phyloP scores from a whole-genome alignment of 495 filamentous ascomycete species.

The Friedmanniomyces simplex region DNA sequence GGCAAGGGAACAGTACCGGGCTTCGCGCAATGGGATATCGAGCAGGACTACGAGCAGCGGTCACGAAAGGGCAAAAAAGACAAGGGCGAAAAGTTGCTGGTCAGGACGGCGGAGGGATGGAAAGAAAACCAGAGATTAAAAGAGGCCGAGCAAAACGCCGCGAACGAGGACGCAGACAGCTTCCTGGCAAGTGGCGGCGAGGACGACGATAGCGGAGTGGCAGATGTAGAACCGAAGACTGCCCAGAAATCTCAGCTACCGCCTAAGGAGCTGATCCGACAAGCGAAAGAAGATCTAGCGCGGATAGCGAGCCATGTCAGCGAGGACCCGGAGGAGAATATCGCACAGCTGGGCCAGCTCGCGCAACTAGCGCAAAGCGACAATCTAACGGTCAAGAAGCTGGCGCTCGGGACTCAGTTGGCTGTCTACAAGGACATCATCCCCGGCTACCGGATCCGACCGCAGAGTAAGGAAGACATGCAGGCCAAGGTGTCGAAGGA shows the following conservation, averaged over 20 bases:
- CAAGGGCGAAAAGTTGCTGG: constrained; percentile 60
- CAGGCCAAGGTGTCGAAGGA: constrained; percentile 75
- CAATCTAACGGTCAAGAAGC: constrained; percentile 65
- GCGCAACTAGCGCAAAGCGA: constrained; percentile 59
- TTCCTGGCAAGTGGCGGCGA: constrained; percentile 42
- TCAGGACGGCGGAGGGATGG: constrained; percentile 67
- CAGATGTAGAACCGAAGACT: constrained; percentile 38
- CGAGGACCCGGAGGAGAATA: constrained; percentile 87
- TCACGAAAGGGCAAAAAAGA: constrained; percentile 59
- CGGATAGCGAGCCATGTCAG: constrained; percentile 70
- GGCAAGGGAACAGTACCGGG: constrained; percentile 7
- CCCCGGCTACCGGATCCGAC: constrained; percentile 88
- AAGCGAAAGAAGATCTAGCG: constrained; percentile 88
- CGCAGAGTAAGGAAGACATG: constrained; percentile 59
- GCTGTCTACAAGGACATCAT: constrained; percentile 94
- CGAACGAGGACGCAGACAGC: constrained; percentile 42
- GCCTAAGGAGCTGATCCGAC: constrained; percentile 63
- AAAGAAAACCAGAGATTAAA: constrained; percentile 45
- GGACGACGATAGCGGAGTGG: constrained; percentile 43
- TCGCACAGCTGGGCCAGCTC: constrained; percentile 58
- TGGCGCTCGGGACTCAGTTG: constrained; percentile 74
- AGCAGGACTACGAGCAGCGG: constrained; percentile 79
- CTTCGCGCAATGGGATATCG: constrained; percentile 64
- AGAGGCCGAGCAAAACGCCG: constrained; percentile 22
- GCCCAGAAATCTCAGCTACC: constrained; percentile 50